These are phyloP conservation scores for Rutstroemia sp. DNA, from an alignment of 2,329 filamentous ascomycete genomes.

Conservation along the genomic window DNA sequence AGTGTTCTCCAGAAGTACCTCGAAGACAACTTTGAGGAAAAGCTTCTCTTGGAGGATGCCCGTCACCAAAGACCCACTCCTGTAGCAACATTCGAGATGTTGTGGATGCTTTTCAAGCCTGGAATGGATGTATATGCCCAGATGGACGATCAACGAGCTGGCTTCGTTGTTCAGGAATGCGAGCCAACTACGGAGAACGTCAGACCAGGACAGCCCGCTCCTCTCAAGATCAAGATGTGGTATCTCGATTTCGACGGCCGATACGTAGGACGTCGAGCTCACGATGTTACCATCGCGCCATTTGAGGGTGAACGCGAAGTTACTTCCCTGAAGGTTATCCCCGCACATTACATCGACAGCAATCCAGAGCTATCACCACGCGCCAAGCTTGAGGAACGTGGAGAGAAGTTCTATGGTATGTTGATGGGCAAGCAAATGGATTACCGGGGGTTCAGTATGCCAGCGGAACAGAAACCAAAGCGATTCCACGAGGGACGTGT, in stretches of 20 bases:
- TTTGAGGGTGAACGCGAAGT: conserved; percentile 26
- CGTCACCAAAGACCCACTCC: conserved; percentile 12
- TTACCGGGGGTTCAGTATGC: conserved; percentile 19
- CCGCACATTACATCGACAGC: conserved; percentile 15
- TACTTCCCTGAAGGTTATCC: conserved; percentile 24
- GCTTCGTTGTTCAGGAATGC: conserved; percentile 17
- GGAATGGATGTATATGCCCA: conserved; percentile 19
- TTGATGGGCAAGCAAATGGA: conserved; percentile 21
- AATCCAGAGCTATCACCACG: conserved; percentile 13
- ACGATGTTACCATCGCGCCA: conserved; percentile 21
- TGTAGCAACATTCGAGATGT: conserved; percentile 20
- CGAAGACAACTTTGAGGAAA: conserved; percentile 18
- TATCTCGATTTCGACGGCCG: conserved; percentile 28
- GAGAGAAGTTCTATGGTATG: conserved; percentile 21
- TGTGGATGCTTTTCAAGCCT: conserved; percentile 23
- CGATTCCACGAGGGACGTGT: conserved; percentile 18
- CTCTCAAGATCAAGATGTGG: conserved; percentile 23
- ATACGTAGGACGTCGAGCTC: conserved; percentile 19
- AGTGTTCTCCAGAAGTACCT: conserved; percentile 17
- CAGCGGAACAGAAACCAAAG: conserved; percentile 17
- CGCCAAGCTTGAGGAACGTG: conserved; percentile 16
- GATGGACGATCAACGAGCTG: conserved; percentile 16
- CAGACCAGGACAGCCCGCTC: conserved; percentile 13
- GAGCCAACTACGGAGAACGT: conserved; percentile 1
- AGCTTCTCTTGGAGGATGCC: conserved; percentile 16